Evolutionary conservation across 2,329 filamentous ascomycete genomes (phyloP), one percentile per base, ranked within the genome.

Genomic region (Emmonsia crescens): DNA sequence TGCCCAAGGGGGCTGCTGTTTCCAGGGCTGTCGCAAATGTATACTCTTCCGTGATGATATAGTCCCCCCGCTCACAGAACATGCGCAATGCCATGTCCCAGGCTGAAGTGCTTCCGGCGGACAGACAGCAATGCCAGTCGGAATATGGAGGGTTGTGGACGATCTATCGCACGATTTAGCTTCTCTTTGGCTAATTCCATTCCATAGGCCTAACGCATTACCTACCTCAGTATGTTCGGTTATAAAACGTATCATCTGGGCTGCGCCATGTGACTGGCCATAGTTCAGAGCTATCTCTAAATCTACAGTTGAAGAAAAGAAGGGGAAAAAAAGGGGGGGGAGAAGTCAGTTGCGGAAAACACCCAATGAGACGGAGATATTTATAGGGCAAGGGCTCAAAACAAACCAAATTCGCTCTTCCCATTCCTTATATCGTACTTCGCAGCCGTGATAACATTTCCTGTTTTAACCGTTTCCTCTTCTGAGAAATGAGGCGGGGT

Each of bases 201-300:
- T 10, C 38, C 16, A 1, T 27, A 9, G n/a, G n/a, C 27, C 10
- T 16, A 27, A 61, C 29, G 21, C 9, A 60, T 42, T 31, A 16
- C 36, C 36, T 68, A 79, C 78, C 76, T 99, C 93, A 0, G 92
- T 96, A 76, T 97, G 94, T 78, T 99, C 94, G 0, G 92, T 95
- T 58, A 97, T 81, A 77, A 89, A 97, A 63, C 94, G 86, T 65
- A 96, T 79, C 74, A 99, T 80, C 76, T 96, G 94, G 3, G 91
- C 88, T 12, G 90, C 85, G 21, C 94, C 94, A 21, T 85, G 85
- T 9, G 91, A 87, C 76, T 96, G 91, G 40, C 89, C 90, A 73
- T 99, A 99, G 77, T 99, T 97, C 73, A 96, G 86, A 0, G 89
- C 89, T 64, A 95, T 90, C 54, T 89, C 85, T 59, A 99, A 83